These are phyloP conservation scores for Pestalotiopsis sp. DNA, from an alignment of 2,329 filamentous ascomycete genomes.

Conservation along the genomic window DNA sequence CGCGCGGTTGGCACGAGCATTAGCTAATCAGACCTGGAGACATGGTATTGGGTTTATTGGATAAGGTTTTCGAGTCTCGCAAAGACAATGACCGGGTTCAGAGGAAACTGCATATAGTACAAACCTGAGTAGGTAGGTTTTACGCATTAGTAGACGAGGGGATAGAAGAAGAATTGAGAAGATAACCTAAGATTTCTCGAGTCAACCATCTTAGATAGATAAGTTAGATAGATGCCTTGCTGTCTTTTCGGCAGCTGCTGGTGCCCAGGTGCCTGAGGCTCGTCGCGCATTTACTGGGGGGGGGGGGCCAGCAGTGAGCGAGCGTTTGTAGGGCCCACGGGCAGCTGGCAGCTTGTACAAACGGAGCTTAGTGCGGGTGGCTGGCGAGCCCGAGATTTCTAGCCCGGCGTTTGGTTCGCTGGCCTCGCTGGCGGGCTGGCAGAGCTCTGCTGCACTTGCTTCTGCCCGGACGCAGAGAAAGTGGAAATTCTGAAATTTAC, in stretches of 20 bases:
- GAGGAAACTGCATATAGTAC: too few species aligned
- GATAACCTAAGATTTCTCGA: not conserved
- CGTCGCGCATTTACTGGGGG: too few species aligned
- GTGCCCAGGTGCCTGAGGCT: too few species aligned
- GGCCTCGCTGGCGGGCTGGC: not conserved
- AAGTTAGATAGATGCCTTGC: not conserved
- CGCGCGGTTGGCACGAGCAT: too few species aligned
- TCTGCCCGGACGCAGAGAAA: not conserved
- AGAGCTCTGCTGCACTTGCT: not conserved
- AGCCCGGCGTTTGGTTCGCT: not conserved
- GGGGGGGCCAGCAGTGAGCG: not conserved
- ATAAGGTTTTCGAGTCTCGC: too few species aligned
- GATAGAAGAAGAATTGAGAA: not conserved
- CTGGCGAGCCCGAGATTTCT: not conserved
- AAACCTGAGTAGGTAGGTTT: not conserved
- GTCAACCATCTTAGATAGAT: not conserved
- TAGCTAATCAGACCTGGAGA: too few species aligned
- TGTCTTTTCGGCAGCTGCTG: too few species aligned
- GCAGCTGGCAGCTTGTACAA: not conserved
- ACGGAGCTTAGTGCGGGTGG: not conserved
- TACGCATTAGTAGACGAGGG: not conserved
- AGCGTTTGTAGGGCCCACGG: not conserved
- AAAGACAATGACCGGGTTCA: too few species aligned
- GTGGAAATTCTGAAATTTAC: conserved; percentile 9
- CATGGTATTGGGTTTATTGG: too few species aligned